Evolutionary conservation across 225 moss, liverwort and hornwort genomes (phyloP).

Genomic region (Climacium dendroides): DNA sequence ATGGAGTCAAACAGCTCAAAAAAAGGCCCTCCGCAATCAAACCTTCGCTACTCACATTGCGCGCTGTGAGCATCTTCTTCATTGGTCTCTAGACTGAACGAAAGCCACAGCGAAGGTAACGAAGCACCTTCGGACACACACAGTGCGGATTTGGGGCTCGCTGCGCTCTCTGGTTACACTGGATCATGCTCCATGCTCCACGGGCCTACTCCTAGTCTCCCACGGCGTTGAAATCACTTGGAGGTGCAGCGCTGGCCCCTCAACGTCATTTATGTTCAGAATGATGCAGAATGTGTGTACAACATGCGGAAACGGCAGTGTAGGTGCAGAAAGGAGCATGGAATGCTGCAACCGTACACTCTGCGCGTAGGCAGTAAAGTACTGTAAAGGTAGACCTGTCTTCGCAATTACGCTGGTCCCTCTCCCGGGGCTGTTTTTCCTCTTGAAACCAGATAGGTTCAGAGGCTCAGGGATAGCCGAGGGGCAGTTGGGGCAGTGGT

Average conservation of each 20-base stretch:
- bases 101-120: neutral
- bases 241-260: neutral
- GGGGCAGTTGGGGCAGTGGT: neutral
- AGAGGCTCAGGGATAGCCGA: neutral
- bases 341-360: neutral
- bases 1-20: constrained; percentile 1
- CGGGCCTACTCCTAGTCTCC: neutral
- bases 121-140: neutral
- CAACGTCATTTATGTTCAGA: constrained; percentile 2
- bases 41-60: neutral
- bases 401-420: neutral
- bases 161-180: neutral
- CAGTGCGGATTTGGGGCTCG: neutral
- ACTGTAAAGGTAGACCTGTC: neutral
- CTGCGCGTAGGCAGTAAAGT: neutral
- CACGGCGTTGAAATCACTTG: neutral
- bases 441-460: neutral
- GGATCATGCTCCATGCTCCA: neutral
- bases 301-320: constrained; percentile 1
- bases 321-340: constrained; percentile 7
- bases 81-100: neutral
- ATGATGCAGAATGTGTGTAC: constrained; percentile 26
- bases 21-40: neutral
- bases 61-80: neutral
- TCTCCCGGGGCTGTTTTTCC: neutral